phyloP scores from a whole-genome alignment of 1,139 yeast genomes.

The Arxiozyma slooffiae region DNA sequence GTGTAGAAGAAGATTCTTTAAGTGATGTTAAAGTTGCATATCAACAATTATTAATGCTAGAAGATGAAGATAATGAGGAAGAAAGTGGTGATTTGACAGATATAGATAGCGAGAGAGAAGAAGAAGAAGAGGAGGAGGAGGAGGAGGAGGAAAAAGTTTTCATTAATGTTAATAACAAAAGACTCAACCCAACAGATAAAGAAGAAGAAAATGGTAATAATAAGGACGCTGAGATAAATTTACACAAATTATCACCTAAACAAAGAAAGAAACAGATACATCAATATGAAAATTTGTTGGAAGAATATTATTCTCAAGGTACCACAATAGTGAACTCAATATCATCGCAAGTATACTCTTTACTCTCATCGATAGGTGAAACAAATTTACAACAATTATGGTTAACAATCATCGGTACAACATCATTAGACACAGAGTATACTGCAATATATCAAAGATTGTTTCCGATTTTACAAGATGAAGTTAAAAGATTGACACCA shows the following conservation, averaged over 20 bases:
- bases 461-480: slow-evolving; percentile 70
- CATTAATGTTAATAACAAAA: slow-evolving; percentile 23
- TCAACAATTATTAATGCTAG: slow-evolving; percentile 37
- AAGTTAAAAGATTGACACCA: slow-evolving; percentile 62
- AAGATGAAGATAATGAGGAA: slow-evolving; percentile 26
- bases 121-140: slow-evolving; percentile 29
- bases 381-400: slow-evolving; percentile 64
- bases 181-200: slow-evolving; percentile 10
- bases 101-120: slow-evolving; percentile 27
- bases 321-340: slow-evolving; percentile 67
- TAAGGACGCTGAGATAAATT: slow-evolving; percentile 2
- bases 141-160: slow-evolving; percentile 6
- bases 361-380: slow-evolving; percentile 72
- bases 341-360: slow-evolving; percentile 69
- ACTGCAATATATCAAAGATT: slow-evolving; percentile 69
- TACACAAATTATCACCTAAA: slow-evolving; percentile 21
- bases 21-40: slow-evolving; percentile 48
- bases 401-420: slow-evolving; percentile 83
- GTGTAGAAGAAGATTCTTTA: slow-evolving; percentile 48
- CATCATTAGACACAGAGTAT: slow-evolving; percentile 64
- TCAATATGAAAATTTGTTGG: slow-evolving; percentile 47
- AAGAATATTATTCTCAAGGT: slow-evolving; percentile 72
- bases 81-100: slow-evolving; percentile 19
- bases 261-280: slow-evolving; percentile 32
- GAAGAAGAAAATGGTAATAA: slow-evolving; percentile 31